Conservation (phyloP, 768 basidiomycete genomes). For the Gautieria morchelliformis region DNA sequence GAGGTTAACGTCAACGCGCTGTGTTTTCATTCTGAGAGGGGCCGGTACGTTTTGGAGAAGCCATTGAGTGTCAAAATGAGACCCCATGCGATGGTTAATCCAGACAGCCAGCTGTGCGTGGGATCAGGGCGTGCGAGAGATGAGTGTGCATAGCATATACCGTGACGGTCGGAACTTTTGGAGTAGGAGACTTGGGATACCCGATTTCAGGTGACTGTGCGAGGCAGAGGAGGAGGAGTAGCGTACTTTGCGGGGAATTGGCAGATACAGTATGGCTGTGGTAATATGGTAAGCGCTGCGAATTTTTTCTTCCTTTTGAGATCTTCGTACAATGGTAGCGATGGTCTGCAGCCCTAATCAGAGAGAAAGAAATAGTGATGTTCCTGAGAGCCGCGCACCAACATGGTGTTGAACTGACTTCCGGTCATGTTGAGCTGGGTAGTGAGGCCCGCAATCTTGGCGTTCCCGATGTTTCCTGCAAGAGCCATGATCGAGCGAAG, state of each 20-base stretch:
- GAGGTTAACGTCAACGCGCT: neutral
- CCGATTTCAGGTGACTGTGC: too few relatives aligned
- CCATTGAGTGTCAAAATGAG: constrained; percentile 46
- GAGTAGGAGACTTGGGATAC: constrained; percentile 32
- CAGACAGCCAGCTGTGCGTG: constrained; percentile 37
- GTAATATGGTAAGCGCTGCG: neutral
- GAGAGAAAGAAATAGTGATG: too few relatives aligned
- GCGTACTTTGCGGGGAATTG: constrained; percentile 64
- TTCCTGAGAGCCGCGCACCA: neutral
- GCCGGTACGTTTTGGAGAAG: constrained; percentile 47
- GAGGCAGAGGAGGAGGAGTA: too few relatives aligned
- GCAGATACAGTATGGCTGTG: constrained; percentile 46
- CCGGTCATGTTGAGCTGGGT: constrained; percentile 14
- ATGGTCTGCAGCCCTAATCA: too few relatives aligned
- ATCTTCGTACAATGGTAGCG: too few relatives aligned
- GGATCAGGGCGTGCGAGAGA: neutral
- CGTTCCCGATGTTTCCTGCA: constrained; percentile 31
- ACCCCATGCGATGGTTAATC: constrained; percentile 49
- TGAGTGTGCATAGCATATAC: constrained; percentile 19
- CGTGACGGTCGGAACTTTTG: constrained; percentile 58
- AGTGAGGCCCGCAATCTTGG: constrained; percentile 45
- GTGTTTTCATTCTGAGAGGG: neutral
- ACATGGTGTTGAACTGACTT: neutral
- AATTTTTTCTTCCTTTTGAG: too few relatives aligned
- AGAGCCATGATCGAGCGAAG: neutral